Evolutionary conservation across 495 filamentous ascomycete species (phyloP), one percentile per base, ranked within the genome.

Genomic region (Aspergillus steynii): DNA sequence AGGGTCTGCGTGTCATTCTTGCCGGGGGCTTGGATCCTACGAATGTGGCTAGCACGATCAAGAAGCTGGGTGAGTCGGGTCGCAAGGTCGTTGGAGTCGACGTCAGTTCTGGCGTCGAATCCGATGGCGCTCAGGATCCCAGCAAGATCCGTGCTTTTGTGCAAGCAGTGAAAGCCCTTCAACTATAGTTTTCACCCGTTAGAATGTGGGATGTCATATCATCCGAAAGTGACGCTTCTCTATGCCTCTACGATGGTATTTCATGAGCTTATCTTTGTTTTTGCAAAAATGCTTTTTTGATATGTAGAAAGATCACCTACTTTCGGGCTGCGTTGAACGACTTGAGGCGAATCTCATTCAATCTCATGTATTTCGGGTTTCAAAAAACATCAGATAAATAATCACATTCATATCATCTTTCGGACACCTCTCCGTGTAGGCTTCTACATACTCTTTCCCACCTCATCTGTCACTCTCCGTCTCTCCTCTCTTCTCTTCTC

Each of bases 61-160:
- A 75, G 5, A 79, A 80, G 29, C 72, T 90, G 34, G 87, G 85
- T 4, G 66, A 79, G 15, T 73, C 80, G 6, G 80, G 77, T 29
- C 73, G 76, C 4, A 81, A 86, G 67, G 85, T 98, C 3, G 77
- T 91, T 45, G 93, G 87, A 2, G 88, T 99, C 45, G 95, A 99
- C 79, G 90, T 96, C 4, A 96, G 92, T 69, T 96, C 90, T 67
- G 95, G 95, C 0, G 92, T 99, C 12, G 95, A 99, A 78, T 85
- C 84, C 28, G 83, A 90, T 64, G 95, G 94, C 8, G 73, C 79
- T 67, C 96, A 99, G 69, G 90, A 89, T 73, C 51, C 92, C 54
- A 85, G 87, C 57, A 96, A 90, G 78, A 97, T 99, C 59, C 77
- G 80, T 62, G 85, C 78, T 10, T 99, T 99, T 74, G 83, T 98